Evolutionary conservation across 148 eudicot genomes (phyloP).

Genomic region (Nepenthes mirabilis): DNA sequence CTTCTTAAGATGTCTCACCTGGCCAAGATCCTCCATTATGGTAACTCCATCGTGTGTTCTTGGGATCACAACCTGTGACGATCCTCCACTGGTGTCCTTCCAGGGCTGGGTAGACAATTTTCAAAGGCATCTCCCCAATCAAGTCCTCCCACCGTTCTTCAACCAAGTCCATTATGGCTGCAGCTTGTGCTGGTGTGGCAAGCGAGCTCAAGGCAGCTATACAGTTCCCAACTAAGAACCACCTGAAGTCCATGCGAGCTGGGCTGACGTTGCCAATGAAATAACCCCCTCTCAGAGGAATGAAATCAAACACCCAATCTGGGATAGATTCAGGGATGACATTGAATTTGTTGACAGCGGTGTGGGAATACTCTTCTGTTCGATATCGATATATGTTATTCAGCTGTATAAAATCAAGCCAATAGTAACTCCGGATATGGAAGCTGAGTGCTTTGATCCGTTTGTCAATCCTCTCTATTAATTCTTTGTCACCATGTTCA

Average conservation of each 20-base stretch:
- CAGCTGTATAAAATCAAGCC: slow-evolving; percentile 53
- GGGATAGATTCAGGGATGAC: slow-evolving; percentile 22
- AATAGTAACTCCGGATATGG: slow-evolving; percentile 50
- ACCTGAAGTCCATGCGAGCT: slow-evolving; percentile 61
- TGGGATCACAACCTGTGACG: slow-evolving; percentile 23
- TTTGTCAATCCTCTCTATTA: slow-evolving; percentile 35
- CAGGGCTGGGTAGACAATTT: slow-evolving; percentile 52
- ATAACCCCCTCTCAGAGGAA: slow-evolving; percentile 46
- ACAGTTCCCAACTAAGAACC: slow-evolving; percentile 19
- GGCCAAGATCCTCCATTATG: slow-evolving; percentile 88
- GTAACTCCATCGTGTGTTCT: slow-evolving; percentile 51
- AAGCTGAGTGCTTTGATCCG: slow-evolving; percentile 41
- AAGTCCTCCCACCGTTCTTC: slow-evolving; percentile 51
- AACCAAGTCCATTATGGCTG: slow-evolving; percentile 22
- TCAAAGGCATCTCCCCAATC: slow-evolving; percentile 61
- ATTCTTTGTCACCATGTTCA: slow-evolving; percentile 28
- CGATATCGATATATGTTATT: slow-evolving; percentile 50
- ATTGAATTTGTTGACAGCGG: too few relatives aligned
- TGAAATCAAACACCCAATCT: slow-evolving; percentile 48
- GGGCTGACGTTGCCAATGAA: slow-evolving; percentile 61
- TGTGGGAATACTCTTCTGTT: slow-evolving; percentile 49
- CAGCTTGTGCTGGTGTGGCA: slow-evolving; percentile 2
- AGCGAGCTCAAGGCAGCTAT: too few relatives aligned
- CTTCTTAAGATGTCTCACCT: slow-evolving; percentile 15
- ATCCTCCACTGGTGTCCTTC: slow-evolving; percentile 52